A percentile compares a stretch with the other conserved stretches of the same genome.
Evolutionary conservation across 2,329 filamentous ascomycete genomes (phyloP).

Genomic region (Colletotrichum phormii): DNA sequence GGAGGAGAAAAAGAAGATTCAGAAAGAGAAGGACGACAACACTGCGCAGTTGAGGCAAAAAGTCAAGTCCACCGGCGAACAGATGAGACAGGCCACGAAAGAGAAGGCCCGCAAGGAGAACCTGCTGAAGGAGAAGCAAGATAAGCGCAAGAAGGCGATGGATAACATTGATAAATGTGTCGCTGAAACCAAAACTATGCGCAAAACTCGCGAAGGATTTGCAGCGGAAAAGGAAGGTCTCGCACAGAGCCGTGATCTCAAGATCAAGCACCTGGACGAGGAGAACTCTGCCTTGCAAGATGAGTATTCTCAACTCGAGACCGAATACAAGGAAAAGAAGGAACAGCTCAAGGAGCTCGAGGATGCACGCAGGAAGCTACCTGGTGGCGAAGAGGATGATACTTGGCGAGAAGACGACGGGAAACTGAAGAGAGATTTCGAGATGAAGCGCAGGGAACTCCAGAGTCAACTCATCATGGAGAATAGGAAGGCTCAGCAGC

Average conservation of each 20-base stretch:
- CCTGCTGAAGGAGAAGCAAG: constrained; percentile 73
- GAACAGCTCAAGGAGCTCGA: constrained; percentile 78
- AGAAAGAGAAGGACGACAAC: constrained; percentile 92
- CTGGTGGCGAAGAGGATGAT: constrained; percentile 71
- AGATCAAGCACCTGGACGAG: constrained; percentile 63
- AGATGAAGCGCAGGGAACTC: constrained; percentile 63
- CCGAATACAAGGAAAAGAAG: constrained; percentile 73
- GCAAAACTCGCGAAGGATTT: constrained; percentile 64
- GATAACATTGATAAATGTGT: constrained; percentile 79
- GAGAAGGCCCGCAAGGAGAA: constrained; percentile 84
- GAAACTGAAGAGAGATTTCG: constrained; percentile 67
- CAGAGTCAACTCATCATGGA: constrained; percentile 62
- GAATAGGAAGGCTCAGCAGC: constrained; percentile 57
- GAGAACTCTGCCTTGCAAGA: constrained; percentile 73
- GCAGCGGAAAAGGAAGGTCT: constrained; percentile 64
- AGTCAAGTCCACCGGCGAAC: constrained; percentile 81
- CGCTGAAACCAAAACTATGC: constrained; percentile 70
- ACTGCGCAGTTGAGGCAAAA: constrained; percentile 87
- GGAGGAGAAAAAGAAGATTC: constrained; percentile 79
- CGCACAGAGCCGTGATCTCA: constrained; percentile 62
- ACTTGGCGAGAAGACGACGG: constrained; percentile 64
- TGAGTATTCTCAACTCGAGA: constrained; percentile 73
- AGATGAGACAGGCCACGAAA: constrained; percentile 84
- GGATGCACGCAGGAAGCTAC: constrained; percentile 73
- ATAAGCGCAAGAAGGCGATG: constrained; percentile 75